A percentile compares a stretch with the other conserved stretches of the same genome.
These are phyloP conservation scores for Fraxinus xanthoxyloides DNA, from an alignment of 305 asterid species.

Conservation along the genomic window DNA sequence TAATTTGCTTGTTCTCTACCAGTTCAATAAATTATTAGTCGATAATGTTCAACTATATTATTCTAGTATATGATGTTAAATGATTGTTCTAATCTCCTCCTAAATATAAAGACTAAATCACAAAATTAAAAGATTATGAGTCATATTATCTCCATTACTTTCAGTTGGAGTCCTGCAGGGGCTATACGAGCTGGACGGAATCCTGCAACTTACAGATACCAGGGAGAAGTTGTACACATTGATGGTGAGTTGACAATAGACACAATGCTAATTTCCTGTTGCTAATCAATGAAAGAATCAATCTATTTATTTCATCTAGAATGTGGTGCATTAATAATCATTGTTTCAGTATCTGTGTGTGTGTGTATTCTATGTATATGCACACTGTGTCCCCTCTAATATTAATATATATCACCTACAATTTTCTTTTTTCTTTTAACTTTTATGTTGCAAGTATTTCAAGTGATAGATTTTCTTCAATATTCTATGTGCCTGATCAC, in stretches of 20 bases:
- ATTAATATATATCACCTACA: background rate
- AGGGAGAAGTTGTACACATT: conserved; percentile 65
- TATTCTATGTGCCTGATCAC: background rate
- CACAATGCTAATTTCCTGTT: conserved; percentile 5
- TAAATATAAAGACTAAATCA: background rate
- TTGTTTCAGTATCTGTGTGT: background rate
- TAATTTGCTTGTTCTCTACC: background rate
- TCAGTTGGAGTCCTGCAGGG: conserved; percentile 97
- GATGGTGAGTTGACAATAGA: conserved; percentile 52
- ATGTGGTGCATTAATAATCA: background rate
- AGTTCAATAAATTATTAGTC: background rate
- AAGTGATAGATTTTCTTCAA: background rate
- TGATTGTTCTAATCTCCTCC: background rate
- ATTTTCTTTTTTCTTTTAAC: background rate
- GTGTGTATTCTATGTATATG: background rate
- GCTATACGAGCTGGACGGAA: conserved; percentile 84
- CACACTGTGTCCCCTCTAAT: background rate
- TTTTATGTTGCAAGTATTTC: background rate
- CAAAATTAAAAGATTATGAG: background rate
- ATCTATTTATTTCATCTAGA: background rate
- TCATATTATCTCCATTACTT: conserved; percentile 5
- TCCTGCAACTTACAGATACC: conserved; percentile 68
- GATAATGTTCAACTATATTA: background rate
- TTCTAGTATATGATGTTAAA: background rate
- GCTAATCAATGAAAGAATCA: conserved; percentile 5